These are phyloP conservation scores for Suhomyces sp. DNA, from an alignment of 805 yeast species.

Conservation along the genomic window DNA sequence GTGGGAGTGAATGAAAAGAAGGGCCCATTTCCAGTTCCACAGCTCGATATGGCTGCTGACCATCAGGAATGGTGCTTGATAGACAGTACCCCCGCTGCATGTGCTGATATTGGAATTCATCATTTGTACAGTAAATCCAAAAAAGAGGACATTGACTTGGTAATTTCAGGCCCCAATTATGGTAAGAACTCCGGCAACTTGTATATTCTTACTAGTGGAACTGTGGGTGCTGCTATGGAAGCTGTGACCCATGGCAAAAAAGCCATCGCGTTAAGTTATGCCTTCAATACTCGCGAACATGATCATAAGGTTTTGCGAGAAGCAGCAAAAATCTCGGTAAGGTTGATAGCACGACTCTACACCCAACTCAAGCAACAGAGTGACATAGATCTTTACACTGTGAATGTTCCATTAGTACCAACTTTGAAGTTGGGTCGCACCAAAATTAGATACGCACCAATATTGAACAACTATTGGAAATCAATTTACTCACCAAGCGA, in stretches of 20 bases:
- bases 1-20: slow-evolving; percentile 40
- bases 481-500: slow-evolving; percentile 48
- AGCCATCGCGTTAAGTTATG: slow-evolving; percentile 81
- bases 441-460: slow-evolving; percentile 69
- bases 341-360: slow-evolving; percentile 57
- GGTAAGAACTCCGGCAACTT: slow-evolving; percentile 91
- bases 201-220: slow-evolving; percentile 88
- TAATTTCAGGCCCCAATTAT: slow-evolving; percentile 91
- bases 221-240: slow-evolving; percentile 97
- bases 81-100: slow-evolving; percentile 95
- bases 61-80: slow-evolving; percentile 81
- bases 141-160: slow-evolving; percentile 71
- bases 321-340: slow-evolving; percentile 69
- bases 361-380: slow-evolving; percentile 50
- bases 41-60: slow-evolving; percentile 33
- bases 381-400: slow-evolving; percentile 67
- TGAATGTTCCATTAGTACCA: slow-evolving; percentile 76
- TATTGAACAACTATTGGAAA: slow-evolving; percentile 78
- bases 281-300: slow-evolving; percentile 59
- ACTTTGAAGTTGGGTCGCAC: slow-evolving; percentile 53
- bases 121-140: slow-evolving; percentile 50
- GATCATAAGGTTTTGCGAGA: slow-evolving; percentile 48
- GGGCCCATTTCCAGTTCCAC: slow-evolving; percentile 67
- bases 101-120: slow-evolving; percentile 85
- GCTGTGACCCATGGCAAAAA: slow-evolving; percentile 70